A percentile compares a stretch with the other conserved stretches of the same genome.
phyloP scores from a whole-genome alignment of 75 land plant species.

The Cupressus sempervirens region DNA sequence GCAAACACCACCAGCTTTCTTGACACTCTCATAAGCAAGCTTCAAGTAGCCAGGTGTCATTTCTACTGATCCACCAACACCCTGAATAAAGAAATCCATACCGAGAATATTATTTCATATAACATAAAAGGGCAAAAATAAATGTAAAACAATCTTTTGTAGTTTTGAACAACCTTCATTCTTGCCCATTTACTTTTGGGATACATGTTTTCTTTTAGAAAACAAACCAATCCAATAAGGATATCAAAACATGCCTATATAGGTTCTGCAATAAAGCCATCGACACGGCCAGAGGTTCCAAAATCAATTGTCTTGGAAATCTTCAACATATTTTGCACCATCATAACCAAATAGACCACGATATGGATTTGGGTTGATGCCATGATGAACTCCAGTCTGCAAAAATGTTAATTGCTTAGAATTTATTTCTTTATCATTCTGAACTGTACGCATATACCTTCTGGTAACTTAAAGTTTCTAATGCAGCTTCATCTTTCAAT shows the following conservation, averaged over 20 bases:
- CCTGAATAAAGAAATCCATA: slow-evolving; percentile 39
- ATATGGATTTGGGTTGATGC: slow-evolving; percentile 86
- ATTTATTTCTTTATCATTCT: not conserved
- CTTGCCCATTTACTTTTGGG: not conserved
- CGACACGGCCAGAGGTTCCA: slow-evolving; percentile 82
- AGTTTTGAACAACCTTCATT: not conserved
- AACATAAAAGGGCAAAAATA: not conserved
- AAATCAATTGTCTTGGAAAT: slow-evolving; percentile 76
- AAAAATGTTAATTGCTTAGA: not conserved
- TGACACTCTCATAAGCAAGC: slow-evolving; percentile 66
- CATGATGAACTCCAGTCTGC: slow-evolving; percentile 93
- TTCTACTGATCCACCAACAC: slow-evolving; percentile 94
- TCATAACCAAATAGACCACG: slow-evolving; percentile 89
- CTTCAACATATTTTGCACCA: slow-evolving; percentile 81
- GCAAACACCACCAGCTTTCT: slow-evolving; percentile 89
- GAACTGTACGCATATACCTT: not conserved
- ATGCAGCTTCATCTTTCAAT: not conserved
- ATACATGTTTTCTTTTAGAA: not conserved
- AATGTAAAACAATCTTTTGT: not conserved
- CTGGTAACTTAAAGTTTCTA: not conserved
- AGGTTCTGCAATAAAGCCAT: slow-evolving; percentile 86
- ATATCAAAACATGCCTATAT: slow-evolving; percentile 55
- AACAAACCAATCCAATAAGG: not conserved
- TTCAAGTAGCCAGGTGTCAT: slow-evolving; percentile 90
- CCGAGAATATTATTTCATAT: not conserved